These are phyloP conservation scores for Candida hispaniensis DNA, from an alignment of 805 yeast genomes.

Conservation along the genomic window DNA sequence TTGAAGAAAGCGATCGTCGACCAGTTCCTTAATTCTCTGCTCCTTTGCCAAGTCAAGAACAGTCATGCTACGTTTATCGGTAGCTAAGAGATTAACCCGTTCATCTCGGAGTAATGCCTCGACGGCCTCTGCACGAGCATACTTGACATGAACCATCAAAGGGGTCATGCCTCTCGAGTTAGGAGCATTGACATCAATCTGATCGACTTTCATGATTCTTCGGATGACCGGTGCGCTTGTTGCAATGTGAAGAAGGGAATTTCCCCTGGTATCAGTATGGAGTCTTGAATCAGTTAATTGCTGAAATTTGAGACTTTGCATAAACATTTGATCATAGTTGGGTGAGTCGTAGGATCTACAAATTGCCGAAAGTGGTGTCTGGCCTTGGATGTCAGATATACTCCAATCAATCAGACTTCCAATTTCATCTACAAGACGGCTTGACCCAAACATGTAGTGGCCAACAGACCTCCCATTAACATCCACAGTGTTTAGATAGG, in stretches of 20 bases:
- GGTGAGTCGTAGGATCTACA: conserved; percentile 74
- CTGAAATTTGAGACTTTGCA: conserved; percentile 32
- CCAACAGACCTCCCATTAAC: conserved; percentile 50
- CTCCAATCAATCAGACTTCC: conserved; percentile 64
- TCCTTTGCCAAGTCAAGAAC: conserved; percentile 31
- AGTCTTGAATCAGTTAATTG: conserved; percentile 34
- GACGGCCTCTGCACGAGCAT: conserved; percentile 53
- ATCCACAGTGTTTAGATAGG: conserved; percentile 45
- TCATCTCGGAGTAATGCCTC: conserved; percentile 38
- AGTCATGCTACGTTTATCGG: conserved; percentile 25
- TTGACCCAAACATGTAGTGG: conserved; percentile 57
- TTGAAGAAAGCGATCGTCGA: conserved; percentile 20
- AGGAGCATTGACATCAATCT: conserved; percentile 46
- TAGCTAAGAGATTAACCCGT: conserved; percentile 36
- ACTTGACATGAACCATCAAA: conserved; percentile 57
- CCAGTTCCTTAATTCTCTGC: conserved; percentile 19
- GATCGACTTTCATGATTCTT: conserved; percentile 32
- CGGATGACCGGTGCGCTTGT: conserved; percentile 37
- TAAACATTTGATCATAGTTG: conserved; percentile 42
- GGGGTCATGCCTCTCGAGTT: conserved; percentile 59
- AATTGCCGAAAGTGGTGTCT: conserved; percentile 68
- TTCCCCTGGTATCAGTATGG: conserved; percentile 65
- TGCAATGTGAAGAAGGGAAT: conserved; percentile 65
- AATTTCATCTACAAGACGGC: conserved; percentile 39
- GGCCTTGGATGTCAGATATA: conserved; percentile 48